Evolutionary conservation across 1,139 yeast genomes (phyloP).

Genomic region (Petasospora fabianii): DNA sequence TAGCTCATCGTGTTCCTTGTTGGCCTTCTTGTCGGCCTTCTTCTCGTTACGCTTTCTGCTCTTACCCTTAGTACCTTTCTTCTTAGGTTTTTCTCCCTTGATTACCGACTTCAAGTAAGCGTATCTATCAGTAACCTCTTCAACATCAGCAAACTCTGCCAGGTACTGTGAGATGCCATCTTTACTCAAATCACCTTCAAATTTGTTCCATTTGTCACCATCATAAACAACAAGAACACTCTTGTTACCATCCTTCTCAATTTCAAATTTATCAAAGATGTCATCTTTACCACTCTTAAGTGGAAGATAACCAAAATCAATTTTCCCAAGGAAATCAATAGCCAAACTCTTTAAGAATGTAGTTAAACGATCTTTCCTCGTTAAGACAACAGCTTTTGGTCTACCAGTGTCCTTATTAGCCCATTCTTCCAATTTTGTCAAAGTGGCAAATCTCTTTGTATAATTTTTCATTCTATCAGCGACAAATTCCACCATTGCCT

Average conservation of each 20-base stretch:
- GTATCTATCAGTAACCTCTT: constrained; percentile 9
- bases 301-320: constrained; percentile 40
- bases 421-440: constrained; percentile 33
- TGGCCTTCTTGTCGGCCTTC: neutral
- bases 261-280: constrained; percentile 13
- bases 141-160: constrained; percentile 5
- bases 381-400: constrained; percentile 42
- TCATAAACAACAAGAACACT: constrained; percentile 15
- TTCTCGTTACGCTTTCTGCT: constrained; percentile 1
- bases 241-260: constrained; percentile 14
- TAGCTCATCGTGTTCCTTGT: constrained; percentile 11
- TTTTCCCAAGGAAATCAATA: constrained; percentile 57
- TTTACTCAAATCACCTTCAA: constrained; percentile 20
- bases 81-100: constrained; percentile 21
- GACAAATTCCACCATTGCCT: constrained; percentile 55
- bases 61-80: too few relatives aligned
- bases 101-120: constrained; percentile 14
- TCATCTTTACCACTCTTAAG: constrained; percentile 16
- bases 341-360: constrained; percentile 72
- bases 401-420: constrained; percentile 24
- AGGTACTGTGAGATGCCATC: constrained; percentile 14
- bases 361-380: constrained; percentile 47
- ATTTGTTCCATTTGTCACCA: constrained; percentile 8
- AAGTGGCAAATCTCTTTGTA: constrained; percentile 48
- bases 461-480: constrained; percentile 68